Evolutionary conservation across 2,329 filamentous ascomycete species (phyloP).

Genomic region (Neonectria hederae): DNA sequence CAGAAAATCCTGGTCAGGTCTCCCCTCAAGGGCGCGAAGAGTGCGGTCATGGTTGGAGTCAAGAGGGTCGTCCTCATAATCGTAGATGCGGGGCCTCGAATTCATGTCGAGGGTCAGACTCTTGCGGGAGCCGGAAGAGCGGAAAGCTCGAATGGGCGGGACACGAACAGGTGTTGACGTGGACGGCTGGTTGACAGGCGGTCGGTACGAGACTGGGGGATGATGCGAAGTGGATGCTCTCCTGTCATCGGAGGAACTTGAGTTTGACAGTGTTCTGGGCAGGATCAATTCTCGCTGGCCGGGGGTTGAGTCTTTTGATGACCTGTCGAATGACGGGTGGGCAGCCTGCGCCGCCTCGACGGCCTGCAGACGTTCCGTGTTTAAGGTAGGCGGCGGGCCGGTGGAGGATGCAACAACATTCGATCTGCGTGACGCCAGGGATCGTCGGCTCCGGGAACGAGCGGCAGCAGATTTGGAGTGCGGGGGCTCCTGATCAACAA

Average conservation of each 20-base stretch:
- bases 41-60: slow-evolving; percentile 61
- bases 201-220: slow-evolving; percentile 62
- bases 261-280: slow-evolving; percentile 53
- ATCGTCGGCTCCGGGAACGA: slow-evolving; percentile 50
- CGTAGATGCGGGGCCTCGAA: slow-evolving; percentile 54
- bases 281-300: slow-evolving; percentile 60
- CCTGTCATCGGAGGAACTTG: slow-evolving; percentile 59
- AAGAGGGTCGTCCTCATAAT: slow-evolving; percentile 53
- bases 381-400: slow-evolving; percentile 46
- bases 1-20: slow-evolving; percentile 38
- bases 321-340: slow-evolving; percentile 34
- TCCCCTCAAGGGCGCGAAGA: slow-evolving; percentile 61
- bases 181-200: slow-evolving; percentile 46
- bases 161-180: slow-evolving; percentile 52
- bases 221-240: slow-evolving; percentile 51
- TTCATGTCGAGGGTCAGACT: slow-evolving; percentile 65
- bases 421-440: slow-evolving; percentile 51
- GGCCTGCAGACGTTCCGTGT: slow-evolving; percentile 46
- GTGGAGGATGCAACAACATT: slow-evolving; percentile 46
- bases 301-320: slow-evolving; percentile 38
- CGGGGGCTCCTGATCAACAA: slow-evolving; percentile 32
- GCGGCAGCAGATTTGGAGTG: slow-evolving; percentile 41
- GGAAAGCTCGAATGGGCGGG: slow-evolving; percentile 65
- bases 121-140: slow-evolving; percentile 66
- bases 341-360: slow-evolving; percentile 41